Percentiles rank a stretch among this genome's conserved stretches.
Conservation (phyloP, 1,139 yeast genomes). For the Pichia sorboxylosa region DNA sequence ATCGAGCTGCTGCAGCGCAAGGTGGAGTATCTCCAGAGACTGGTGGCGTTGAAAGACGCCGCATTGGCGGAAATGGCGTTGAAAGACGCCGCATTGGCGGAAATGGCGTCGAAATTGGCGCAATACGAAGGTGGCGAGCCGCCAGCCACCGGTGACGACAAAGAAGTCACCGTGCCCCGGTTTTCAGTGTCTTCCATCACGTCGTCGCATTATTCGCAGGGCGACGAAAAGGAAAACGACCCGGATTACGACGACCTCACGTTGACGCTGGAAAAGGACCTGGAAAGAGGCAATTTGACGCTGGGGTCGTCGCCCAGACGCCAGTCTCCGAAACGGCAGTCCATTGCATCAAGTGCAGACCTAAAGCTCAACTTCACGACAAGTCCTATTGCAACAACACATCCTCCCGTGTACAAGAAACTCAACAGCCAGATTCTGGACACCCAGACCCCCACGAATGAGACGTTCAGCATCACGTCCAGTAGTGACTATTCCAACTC, state of each 20-base stretch:
- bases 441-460: too few species aligned
- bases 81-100: constrained; percentile 8
- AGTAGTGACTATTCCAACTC: too few species aligned
- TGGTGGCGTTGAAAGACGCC: constrained; percentile 7
- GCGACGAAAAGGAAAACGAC: neutral
- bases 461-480: too few species aligned
- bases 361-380: too few species aligned
- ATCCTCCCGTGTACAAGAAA: too few species aligned
- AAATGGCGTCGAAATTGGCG: constrained; percentile 4
- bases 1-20: constrained; percentile 5
- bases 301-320: constrained; percentile 23
- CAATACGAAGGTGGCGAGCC: neutral
- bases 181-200: constrained; percentile 8
- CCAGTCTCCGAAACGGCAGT: constrained; percentile 17
- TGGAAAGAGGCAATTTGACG: constrained; percentile 8
- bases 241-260: neutral
- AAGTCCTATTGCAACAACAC: too few species aligned
- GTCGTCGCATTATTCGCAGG: constrained; percentile 9
- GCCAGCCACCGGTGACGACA: neutral
- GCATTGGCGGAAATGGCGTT: constrained; percentile 7
- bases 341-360: too few species aligned
- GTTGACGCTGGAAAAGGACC: constrained; percentile 7
- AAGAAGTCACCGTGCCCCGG: constrained; percentile 1
- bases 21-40: constrained; percentile 6
- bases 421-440: too few species aligned